These are phyloP conservation scores for Melanomma pulvis-pyrius DNA, from an alignment of 495 filamentous ascomycete genomes.

Conservation along the genomic window DNA sequence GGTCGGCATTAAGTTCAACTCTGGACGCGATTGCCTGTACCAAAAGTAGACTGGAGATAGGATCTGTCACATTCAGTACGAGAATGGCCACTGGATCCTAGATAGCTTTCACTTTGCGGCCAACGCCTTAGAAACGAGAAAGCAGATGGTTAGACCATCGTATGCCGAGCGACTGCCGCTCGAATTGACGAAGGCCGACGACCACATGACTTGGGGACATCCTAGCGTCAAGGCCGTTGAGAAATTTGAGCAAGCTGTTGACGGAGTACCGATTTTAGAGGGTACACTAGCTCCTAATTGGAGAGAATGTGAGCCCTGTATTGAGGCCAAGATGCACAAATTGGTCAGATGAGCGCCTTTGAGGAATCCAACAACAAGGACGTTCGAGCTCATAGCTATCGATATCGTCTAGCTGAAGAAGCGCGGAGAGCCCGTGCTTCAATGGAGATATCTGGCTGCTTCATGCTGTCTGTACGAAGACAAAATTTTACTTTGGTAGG, in stretches of 20 bases:
- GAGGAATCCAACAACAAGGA: not conserved
- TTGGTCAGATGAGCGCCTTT: not conserved
- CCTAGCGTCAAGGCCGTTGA: not conserved
- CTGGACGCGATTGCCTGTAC: not conserved
- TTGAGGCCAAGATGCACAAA: conserved; percentile 3
- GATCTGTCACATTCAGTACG: not conserved
- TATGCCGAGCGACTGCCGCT: conserved; percentile 2
- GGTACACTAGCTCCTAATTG: not conserved
- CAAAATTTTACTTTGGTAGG: conserved; percentile 10
- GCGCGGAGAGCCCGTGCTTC: conserved; percentile 1
- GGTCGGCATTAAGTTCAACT: conserved; percentile 1
- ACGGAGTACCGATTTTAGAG: not conserved
- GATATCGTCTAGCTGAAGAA: conserved; percentile 28
- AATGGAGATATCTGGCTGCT: conserved; percentile 23
- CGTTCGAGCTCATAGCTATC: conserved; percentile 22
- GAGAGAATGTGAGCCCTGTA: not conserved
- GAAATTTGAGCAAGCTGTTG: not conserved
- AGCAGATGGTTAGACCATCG: conserved; percentile 1
- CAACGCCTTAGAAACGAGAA: not conserved
- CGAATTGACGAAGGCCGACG: not conserved
- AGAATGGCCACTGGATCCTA: not conserved
- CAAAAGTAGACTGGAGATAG: not conserved
- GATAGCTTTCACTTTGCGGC: not conserved
- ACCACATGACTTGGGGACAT: not conserved
- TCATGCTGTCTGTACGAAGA: conserved; percentile 21